Percentiles rank a stretch among this genome's conserved stretches.
These are phyloP conservation scores for Termitomyces titanicus DNA, from an alignment of 768 basidiomycete genomes.

Conservation along the genomic window DNA sequence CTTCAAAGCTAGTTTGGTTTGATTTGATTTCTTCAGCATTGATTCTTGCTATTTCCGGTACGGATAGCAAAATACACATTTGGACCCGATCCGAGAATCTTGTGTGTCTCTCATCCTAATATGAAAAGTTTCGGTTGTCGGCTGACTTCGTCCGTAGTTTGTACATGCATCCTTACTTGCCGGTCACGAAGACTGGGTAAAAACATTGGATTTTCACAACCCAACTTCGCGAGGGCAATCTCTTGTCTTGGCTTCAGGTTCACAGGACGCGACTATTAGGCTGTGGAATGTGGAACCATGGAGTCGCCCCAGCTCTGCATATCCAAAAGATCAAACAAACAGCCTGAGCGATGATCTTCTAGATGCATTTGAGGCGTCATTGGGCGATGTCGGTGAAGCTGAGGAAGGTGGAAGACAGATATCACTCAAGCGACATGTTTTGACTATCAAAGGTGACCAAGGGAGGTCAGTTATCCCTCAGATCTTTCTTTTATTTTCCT, in stretches of 20 bases:
- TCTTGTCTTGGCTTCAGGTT: slow-evolving; percentile 85
- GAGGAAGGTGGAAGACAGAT: slow-evolving; percentile 85
- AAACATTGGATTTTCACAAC: slow-evolving; percentile 65
- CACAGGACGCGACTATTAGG: slow-evolving; percentile 92
- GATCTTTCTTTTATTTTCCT: background rate
- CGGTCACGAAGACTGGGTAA: slow-evolving; percentile 97
- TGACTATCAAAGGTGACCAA: slow-evolving; percentile 55
- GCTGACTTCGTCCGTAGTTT: slow-evolving; percentile 39
- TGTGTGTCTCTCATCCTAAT: slow-evolving; percentile 34
- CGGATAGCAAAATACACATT: slow-evolving; percentile 75
- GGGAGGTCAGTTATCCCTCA: slow-evolving; percentile 29
- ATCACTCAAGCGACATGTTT: slow-evolving; percentile 80
- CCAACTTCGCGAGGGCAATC: slow-evolving; percentile 31
- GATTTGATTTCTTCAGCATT: slow-evolving; percentile 33
- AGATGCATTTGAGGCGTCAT: slow-evolving; percentile 83
- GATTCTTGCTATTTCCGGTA: slow-evolving; percentile 81
- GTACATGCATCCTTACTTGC: slow-evolving; percentile 53
- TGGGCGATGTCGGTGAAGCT: slow-evolving; percentile 64
- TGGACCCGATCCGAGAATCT: slow-evolving; percentile 63
- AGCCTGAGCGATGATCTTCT: slow-evolving; percentile 68
- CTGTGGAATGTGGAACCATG: slow-evolving; percentile 81
- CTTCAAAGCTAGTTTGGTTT: background rate
- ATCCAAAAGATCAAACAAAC: slow-evolving; percentile 15
- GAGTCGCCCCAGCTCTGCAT: slow-evolving; percentile 24
- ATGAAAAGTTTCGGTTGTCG: background rate